phyloP scores from a whole-genome alignment of 495 filamentous ascomycete genomes.

The Trichoderma gamsii region DNA sequence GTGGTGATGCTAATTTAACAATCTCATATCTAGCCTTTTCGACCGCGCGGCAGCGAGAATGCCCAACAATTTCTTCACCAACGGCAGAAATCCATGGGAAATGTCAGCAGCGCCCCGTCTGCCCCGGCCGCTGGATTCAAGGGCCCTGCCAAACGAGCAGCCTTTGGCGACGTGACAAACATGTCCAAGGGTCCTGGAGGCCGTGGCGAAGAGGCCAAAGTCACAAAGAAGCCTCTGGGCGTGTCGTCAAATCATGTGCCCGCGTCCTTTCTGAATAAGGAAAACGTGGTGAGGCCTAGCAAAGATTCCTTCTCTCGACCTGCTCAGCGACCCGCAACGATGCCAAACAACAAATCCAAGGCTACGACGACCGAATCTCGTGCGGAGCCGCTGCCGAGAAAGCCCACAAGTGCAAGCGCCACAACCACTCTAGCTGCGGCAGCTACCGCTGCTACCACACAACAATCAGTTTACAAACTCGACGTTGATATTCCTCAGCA shows the following conservation, averaged over 20 bases:
- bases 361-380: background rate
- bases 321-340: slow-evolving; percentile 46
- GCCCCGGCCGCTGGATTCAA: slow-evolving; percentile 49
- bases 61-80: slow-evolving; percentile 63
- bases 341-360: background rate
- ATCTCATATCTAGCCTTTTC: slow-evolving; percentile 5
- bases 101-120: slow-evolving; percentile 47
- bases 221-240: background rate
- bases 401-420: background rate
- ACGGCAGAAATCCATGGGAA: slow-evolving; percentile 74
- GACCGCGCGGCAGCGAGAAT: slow-evolving; percentile 55
- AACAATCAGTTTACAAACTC: background rate
- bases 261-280: slow-evolving; percentile 8
- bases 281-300: background rate
- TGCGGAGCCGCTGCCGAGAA: slow-evolving; percentile 1
- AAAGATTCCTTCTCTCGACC: slow-evolving; percentile 50
- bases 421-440: no score
- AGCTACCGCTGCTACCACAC: background rate
- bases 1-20: background rate
- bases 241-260: background rate
- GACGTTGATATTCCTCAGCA: slow-evolving; percentile 2
- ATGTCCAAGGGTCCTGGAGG: slow-evolving; percentile 43
- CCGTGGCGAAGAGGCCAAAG: slow-evolving; percentile 41
- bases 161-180: slow-evolving; percentile 78
- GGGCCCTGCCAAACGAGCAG: slow-evolving; percentile 64